Conservation (phyloP, 169 alveolate genomes). For the Perkinsus marinus region DNA sequence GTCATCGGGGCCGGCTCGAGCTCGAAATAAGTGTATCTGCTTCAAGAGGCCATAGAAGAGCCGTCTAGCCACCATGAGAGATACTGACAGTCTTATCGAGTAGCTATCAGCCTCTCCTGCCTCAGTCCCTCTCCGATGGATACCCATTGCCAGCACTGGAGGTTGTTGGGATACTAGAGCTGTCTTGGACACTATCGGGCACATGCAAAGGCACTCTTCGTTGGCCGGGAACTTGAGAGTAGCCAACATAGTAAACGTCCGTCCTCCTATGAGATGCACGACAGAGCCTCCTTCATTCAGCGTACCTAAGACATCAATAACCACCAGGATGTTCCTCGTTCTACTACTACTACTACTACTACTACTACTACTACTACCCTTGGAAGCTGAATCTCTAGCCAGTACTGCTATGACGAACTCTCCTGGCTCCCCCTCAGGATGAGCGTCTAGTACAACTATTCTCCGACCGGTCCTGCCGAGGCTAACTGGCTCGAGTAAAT, state of each 20-base stretch:
- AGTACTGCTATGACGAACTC: neutral
- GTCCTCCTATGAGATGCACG: neutral
- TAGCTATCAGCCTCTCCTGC: neutral
- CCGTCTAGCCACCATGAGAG: neutral
- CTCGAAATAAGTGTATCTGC: neutral
- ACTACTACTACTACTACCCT: neutral
- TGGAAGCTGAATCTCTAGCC: neutral
- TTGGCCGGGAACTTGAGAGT: neutral
- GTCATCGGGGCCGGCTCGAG: neutral
- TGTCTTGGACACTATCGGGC: neutral
- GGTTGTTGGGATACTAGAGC: neutral
- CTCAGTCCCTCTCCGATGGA: neutral
- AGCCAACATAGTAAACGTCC: neutral
- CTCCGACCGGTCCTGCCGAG: neutral
- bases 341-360: too few species aligned
- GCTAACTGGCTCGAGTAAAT: neutral
- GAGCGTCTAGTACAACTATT: neutral
- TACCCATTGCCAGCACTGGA: neutral
- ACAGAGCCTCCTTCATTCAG: neutral
- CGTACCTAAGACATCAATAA: too few species aligned
- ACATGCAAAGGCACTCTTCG: neutral
- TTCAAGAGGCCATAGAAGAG: neutral
- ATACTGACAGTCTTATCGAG: neutral
- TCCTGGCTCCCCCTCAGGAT: neutral
- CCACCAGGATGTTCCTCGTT: too few species aligned